Evolutionary conservation across 1,284 basidiomycete species (phyloP), one percentile per base, ranked within the genome.

Genomic region (Leccinum variabile): DNA sequence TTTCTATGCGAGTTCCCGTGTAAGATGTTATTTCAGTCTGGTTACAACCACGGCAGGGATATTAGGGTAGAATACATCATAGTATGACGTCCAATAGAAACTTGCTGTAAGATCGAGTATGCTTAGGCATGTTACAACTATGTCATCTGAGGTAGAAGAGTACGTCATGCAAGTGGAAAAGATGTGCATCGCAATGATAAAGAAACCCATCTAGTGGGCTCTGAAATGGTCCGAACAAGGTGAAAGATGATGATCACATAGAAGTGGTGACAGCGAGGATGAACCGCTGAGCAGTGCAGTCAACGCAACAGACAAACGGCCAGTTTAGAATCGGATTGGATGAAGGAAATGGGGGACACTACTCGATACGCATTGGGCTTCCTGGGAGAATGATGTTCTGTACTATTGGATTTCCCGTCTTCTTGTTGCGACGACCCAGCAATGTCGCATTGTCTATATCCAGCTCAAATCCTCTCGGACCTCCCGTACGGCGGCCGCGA

Each of bases 381-480:
- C 79, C 77, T 28, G 75, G 75, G 33, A 66, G 56, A 7, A 69
- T 65, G 9, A 65, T 71, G 60, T 71, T 78, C 44, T 75, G 78
- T 33, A 74, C 74, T 50, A 79, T 65, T 10, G 81, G 78, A 68
- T 81, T 82, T 67, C 63, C 68, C 13, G 59, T 72, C 53, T 70
- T 76, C 66, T 82, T 82, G 67, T 89, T 86, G 66, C 90, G 78
- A 63, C 90, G 78, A 16, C 91, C 93, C 2, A 97, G 81, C 1
- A 97, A 75, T 5, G 95, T 97, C 44, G 95, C 92, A 61, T 84
- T 87, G 68, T 90, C 85, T 59, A 97, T 79, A 72, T 94, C 90
- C 58, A 97, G 82, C 71, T 96, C 92, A 68, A 97, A 97, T 2
- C 73, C 78, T 63, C 65, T 76, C 5, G 69, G 66, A 28, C 70